Conservation (phyloP, 345 rosid genomes). For the Gossypium ekmanianum region DNA sequence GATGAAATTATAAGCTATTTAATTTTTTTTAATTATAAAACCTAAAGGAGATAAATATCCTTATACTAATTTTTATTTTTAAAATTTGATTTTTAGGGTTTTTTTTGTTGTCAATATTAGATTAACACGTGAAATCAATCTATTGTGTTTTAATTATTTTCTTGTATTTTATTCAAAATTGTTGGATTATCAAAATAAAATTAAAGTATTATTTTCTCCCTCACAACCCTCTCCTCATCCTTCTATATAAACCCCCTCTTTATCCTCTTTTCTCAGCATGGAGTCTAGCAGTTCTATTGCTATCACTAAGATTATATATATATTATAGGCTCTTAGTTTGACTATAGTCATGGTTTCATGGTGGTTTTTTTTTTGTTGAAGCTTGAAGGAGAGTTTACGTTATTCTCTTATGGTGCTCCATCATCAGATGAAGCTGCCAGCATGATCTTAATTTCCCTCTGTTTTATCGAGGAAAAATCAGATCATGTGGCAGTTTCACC, state of each 20-base stretch:
- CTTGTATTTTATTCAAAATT: neutral
- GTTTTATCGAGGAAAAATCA: slow-evolving; percentile 39
- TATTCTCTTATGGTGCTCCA: slow-evolving; percentile 40
- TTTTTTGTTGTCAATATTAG: no score
- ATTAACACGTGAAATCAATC: neutral
- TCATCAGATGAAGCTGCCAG: slow-evolving; percentile 99
- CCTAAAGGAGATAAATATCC: no score
- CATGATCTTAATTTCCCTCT: slow-evolving; percentile 72
- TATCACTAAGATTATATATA: neutral
- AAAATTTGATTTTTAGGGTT: no score
- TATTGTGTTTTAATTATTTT: neutral
- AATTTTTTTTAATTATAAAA: no score
- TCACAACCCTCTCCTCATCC: slow-evolving; percentile 15
- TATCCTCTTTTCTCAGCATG: slow-evolving; percentile 23
- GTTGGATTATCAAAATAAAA: neutral
- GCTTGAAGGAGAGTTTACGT: neutral
- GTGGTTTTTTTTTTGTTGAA: neutral
- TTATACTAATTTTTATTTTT: no score
- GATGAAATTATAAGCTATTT: no score
- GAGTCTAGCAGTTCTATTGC: neutral
- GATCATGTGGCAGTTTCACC: slow-evolving; percentile 97
- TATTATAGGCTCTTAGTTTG: neutral
- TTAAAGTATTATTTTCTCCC: slow-evolving; percentile 1
- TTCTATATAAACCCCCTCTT: slow-evolving; percentile 25
- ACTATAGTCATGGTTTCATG: neutral